Base-by-base conservation (phyloP, 2,329 filamentous ascomycete genomes). In the Dactylellina cionopaga region DNA sequence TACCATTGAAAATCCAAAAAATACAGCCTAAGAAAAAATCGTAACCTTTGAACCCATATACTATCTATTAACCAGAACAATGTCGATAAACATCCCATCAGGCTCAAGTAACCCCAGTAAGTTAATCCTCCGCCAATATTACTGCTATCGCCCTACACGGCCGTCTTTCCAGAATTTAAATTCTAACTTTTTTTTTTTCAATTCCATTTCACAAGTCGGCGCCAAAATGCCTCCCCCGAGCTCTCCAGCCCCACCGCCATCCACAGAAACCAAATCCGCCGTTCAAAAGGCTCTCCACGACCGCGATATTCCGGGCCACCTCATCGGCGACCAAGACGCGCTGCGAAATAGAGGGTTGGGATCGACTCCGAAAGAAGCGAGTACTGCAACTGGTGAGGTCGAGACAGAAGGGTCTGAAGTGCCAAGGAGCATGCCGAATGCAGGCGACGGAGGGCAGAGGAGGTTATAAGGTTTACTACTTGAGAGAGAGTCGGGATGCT, bases 41-140 rank as follows among this genome's bases (percentile, higher is more conserved):
- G n/a, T n/a, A n/a, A n/a, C n/a, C n/a, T n/a, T n/a, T n/a, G n/a
- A n/a, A n/a, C n/a, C n/a, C n/a, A n/a, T n/a, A n/a, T n/a, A n/a
- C n/a, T n/a, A n/a, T n/a, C n/a, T n/a, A n/a, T n/a, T n/a, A 54
- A n/a, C 17, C 5, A 19, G 10, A 35, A 6, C 5, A 17, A 60
- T 70, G 65, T 70, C 65, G 11, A 37, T 70, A 41, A 49, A 70
- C 19, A 63, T 70, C 49, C 65, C 65, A 13, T 62, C 25, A 55
- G 65, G 65, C 15, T 70, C 65, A 6, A 63, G 65, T 15, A 70
- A 70, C n/a, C 65, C 65, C 3, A 63, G 65, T 70, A 62, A 17
- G 13, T 49, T 10, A 7, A 11, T 24, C 22, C 29, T 13, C 22
- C 17, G n/a, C n/a, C n/a, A n/a, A n/a, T n/a, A n/a, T n/a, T n/a